Percentiles rank a stretch among this genome's conserved stretches.
Evolutionary conservation across 331 rosid species (phyloP).

Genomic region (Prunus yedoensis): DNA sequence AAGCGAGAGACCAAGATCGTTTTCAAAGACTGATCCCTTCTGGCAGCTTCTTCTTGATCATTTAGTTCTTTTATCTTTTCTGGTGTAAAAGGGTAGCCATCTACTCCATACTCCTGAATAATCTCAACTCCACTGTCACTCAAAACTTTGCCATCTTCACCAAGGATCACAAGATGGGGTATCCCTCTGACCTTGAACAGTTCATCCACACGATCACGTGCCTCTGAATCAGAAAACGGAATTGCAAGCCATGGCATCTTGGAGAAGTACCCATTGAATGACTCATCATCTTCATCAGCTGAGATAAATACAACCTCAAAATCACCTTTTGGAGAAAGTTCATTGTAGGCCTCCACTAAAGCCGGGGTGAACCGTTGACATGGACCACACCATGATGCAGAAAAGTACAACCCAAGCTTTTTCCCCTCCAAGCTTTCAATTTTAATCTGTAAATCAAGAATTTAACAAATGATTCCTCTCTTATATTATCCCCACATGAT

Average conservation of each 20-base stretch:
- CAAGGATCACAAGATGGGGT: conserved; percentile 59
- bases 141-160: conserved; percentile 48
- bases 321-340: conserved; percentile 44
- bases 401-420: conserved; percentile 61
- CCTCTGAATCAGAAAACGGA: conserved; percentile 57
- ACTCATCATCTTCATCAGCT: conserved; percentile 52
- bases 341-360: conserved; percentile 54
- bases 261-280: conserved; percentile 59
- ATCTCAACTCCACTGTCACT: conserved; percentile 40
- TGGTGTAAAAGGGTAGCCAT: conserved; percentile 54
- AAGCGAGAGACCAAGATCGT: conserved; percentile 47
- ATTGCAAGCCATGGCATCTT: conserved; percentile 83
- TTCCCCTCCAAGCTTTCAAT: conserved; percentile 61
- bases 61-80: conserved; percentile 47
- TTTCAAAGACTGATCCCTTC: conserved; percentile 52
- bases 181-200: conserved; percentile 54
- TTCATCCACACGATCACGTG: conserved; percentile 36
- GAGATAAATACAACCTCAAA: conserved; percentile 59
- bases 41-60: conserved; percentile 51
- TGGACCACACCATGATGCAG: conserved; percentile 75
- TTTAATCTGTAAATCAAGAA: conserved; percentile 45
- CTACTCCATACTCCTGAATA: conserved; percentile 48
- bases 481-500: neutral
- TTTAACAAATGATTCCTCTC: conserved; percentile 11
- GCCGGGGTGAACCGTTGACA: conserved; percentile 61